Conservation (phyloP, 257 asterid genomes). For the Ajuga chamaepitys region DNA sequence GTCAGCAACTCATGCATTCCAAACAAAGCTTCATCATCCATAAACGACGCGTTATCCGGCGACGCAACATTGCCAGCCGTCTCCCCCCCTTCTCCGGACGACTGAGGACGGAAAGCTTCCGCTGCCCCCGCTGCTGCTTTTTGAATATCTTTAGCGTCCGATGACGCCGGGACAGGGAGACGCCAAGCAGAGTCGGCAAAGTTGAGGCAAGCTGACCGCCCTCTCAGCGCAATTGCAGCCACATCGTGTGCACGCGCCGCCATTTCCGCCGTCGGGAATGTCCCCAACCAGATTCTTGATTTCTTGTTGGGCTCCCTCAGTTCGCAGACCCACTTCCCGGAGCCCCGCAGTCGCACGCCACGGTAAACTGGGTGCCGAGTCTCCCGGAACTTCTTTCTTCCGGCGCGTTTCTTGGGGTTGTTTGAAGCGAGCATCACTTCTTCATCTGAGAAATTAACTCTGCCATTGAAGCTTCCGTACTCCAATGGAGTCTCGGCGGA, state of each 20-base stretch:
- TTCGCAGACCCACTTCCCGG: conserved; percentile 70
- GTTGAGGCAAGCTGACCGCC: conserved; percentile 54
- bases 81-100: neutral
- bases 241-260: conserved; percentile 80
- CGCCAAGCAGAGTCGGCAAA: conserved; percentile 66
- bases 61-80: neutral
- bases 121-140: conserved; percentile 58
- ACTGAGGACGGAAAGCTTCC: conserved; percentile 28
- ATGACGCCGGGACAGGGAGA: conserved; percentile 40
- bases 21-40: conserved; percentile 41
- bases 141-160: conserved; percentile 48
- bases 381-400: conserved; percentile 59
- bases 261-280: conserved; percentile 58
- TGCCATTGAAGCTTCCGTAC: neutral
- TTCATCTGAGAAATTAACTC: conserved; percentile 13
- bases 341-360: conserved; percentile 48
- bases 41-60: conserved; percentile 11
- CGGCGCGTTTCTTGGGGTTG: conserved; percentile 49
- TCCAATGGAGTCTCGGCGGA: too few relatives aligned
- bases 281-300: conserved; percentile 70
- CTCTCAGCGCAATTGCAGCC: conserved; percentile 57
- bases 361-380: conserved; percentile 72
- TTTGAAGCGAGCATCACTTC: conserved; percentile 46
- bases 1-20: conserved; percentile 36
- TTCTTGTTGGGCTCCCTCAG: conserved; percentile 67